Evolutionary conservation across 1,284 basidiomycete species (phyloP).

Genomic region (Boletus albobrunnescens): DNA sequence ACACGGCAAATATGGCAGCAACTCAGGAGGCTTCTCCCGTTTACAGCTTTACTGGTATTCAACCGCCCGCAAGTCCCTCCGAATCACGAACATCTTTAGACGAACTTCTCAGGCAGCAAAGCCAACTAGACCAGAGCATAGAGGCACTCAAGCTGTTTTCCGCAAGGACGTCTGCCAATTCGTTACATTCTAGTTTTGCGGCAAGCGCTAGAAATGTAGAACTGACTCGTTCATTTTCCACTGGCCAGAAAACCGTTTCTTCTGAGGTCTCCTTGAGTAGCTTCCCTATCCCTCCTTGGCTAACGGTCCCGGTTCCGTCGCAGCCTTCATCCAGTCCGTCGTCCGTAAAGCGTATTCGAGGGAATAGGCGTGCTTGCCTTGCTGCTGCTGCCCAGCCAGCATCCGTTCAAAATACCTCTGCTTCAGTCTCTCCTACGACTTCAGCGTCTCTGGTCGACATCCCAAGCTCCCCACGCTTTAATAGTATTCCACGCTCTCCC

Average conservation of each 20-base stretch:
- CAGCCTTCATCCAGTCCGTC: conserved; percentile 16
- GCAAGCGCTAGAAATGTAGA: conserved; percentile 9
- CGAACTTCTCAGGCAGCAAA: conserved; percentile 56
- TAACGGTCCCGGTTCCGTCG: conserved; percentile 13
- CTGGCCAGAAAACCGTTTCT: conserved; percentile 29
- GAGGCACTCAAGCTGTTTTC: conserved; percentile 53
- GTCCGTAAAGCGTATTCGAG: conserved; percentile 21
- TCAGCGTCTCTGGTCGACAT: conserved; percentile 12
- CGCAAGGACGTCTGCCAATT: conserved; percentile 18
- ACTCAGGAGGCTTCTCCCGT: conserved; percentile 41
- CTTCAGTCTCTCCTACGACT: conserved; percentile 5
- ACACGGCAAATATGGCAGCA: background rate
- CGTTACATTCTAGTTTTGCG: conserved; percentile 6
- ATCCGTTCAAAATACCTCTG: conserved; percentile 3
- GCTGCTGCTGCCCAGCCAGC: conserved; percentile 4
- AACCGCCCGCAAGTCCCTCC: conserved; percentile 8
- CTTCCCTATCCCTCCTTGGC: conserved; percentile 62
- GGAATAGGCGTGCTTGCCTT: conserved; percentile 20
- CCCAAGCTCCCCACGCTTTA: conserved; percentile 14
- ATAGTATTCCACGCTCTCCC: conserved; percentile 30
- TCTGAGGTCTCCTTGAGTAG: conserved; percentile 63
- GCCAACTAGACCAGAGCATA: conserved; percentile 62
- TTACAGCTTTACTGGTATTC: conserved; percentile 45
- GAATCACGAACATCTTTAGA: conserved; percentile 40
- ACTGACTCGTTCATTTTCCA: conserved; percentile 26